Conservation (phyloP, 2,329 filamentous ascomycete genomes). For the Hypoxylon sp. region DNA sequence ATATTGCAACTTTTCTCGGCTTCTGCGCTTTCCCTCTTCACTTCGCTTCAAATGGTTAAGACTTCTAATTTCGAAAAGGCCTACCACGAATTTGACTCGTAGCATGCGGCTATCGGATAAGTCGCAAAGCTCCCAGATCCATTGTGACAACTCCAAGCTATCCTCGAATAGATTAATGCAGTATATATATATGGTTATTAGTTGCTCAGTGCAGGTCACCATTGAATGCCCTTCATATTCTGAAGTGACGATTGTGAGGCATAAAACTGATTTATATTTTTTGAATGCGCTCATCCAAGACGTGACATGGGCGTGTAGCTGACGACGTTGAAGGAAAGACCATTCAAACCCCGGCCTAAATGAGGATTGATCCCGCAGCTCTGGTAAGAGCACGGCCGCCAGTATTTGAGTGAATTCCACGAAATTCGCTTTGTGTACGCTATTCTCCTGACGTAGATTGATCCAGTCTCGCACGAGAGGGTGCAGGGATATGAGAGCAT, state of each 20-base stretch:
- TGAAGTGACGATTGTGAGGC: conserved; percentile 1
- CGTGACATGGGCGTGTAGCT: conserved; percentile 1
- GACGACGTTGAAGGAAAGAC: not conserved
- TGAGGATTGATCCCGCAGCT: not conserved
- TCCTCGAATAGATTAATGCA: not conserved
- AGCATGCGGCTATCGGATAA: conserved; percentile 14
- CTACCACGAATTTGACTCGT: conserved; percentile 14
- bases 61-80: not conserved
- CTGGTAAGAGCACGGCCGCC: conserved; percentile 1
- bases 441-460: conserved; percentile 26
- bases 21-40: conserved; percentile 7
- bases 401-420: conserved; percentile 17
- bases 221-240: not conserved
- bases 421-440: conserved; percentile 13
- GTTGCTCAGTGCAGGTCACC: conserved; percentile 3
- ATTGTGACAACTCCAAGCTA: conserved; percentile 8
- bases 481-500: conserved; percentile 20
- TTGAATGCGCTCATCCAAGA: conserved; percentile 15
- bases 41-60: not conserved
- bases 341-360: not conserved
- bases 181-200: conserved; percentile 2
- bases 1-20: conserved; percentile 16
- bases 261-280: conserved; percentile 10
- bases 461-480: conserved; percentile 33
- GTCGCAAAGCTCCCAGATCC: conserved; percentile 24